Evolutionary conservation across 768 basidiomycete species (phyloP), one percentile per base, ranked within the genome.

Genomic region (Tubosaeta sp.): DNA sequence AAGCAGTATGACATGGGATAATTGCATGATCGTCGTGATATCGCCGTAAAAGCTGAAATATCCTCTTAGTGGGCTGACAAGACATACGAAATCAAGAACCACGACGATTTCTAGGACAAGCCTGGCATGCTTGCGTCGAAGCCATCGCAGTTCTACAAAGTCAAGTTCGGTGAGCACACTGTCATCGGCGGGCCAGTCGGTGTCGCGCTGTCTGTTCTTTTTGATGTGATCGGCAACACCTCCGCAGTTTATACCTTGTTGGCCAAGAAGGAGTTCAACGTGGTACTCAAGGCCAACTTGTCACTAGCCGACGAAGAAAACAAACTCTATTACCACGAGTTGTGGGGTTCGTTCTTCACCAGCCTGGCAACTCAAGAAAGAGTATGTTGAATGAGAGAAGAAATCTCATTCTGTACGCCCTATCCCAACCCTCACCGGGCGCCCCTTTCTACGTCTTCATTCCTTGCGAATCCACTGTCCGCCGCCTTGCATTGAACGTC

Each of bases 271-370:
- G 4, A 0, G 1, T 43, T 49, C 41, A 49, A 49, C 6, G 2
- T 1, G 1, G 32, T 24, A 9, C 32, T 43, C 11, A 43, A 43
- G 41, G 18, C n/a, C n/a, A n/a, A n/a, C n/a, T n/a, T n/a, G n/a
- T n/a, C n/a, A n/a, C n/a, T n/a, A n/a, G n/a, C n/a, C n/a, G n/a
- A n/a, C n/a, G n/a, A n/a, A n/a, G n/a, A n/a, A n/a, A n/a, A n/a
- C n/a, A n/a, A n/a, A n/a, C n/a, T n/a, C n/a, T n/a, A n/a, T n/a
- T 8, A 4, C 10, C 43, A 44, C 42, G 7, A 34, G 1, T 73
- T 71, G 29, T 78, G 66, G 79, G 81, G 82, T 51, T 66, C 74
- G 46, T 83, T 83, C 69, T 84, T 84, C 65, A 72, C 65, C 27
- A 65, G 82, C n/a, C n/a, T n/a, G n/a, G 2, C 27, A 44, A 0